A percentile compares a stretch with the other conserved stretches of the same genome.
These are phyloP conservation scores for Tylopilus sp. DNA, from an alignment of 768 basidiomycete genomes.

Conservation along the genomic window DNA sequence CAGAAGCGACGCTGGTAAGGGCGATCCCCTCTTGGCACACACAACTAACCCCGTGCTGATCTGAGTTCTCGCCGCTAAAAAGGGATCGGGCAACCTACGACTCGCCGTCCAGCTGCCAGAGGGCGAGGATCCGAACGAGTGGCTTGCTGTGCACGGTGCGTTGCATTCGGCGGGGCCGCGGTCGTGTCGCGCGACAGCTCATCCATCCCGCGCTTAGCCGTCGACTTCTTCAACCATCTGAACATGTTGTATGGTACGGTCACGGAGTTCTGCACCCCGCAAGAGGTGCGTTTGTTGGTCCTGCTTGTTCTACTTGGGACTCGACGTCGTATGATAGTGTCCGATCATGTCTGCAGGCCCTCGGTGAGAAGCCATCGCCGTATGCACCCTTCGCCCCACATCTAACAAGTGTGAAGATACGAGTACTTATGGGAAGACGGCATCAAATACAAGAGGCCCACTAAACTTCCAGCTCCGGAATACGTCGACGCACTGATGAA, in stretches of 20 bases:
- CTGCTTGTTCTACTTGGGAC: constrained; percentile 5
- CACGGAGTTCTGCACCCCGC: constrained; percentile 94
- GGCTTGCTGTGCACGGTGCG: constrained; percentile 98
- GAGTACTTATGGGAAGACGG: constrained; percentile 97
- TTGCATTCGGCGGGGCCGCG: constrained; percentile 2
- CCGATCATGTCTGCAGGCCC: constrained; percentile 97
- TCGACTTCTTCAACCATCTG: constrained; percentile 99
- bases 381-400: not conserved
- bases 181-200: not conserved
- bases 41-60: constrained; percentile 14
- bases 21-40: not conserved
- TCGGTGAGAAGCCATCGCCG: constrained; percentile 51
- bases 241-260: constrained; percentile 99
- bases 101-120: constrained; percentile 92
- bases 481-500: constrained; percentile 99
- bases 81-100: constrained; percentile 96
- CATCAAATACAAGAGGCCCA: constrained; percentile 78
- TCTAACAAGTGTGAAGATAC: constrained; percentile 51
- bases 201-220: constrained; percentile 53
- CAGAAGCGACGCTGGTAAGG: constrained; percentile 87
- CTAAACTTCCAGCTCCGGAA: constrained; percentile 92
- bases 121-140: constrained; percentile 96
- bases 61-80: too few species aligned
- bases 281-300: constrained; percentile 59
- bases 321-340: constrained; percentile 48